Conservation (phyloP, 306 rosid species). For the Clitoria ternatea region DNA sequence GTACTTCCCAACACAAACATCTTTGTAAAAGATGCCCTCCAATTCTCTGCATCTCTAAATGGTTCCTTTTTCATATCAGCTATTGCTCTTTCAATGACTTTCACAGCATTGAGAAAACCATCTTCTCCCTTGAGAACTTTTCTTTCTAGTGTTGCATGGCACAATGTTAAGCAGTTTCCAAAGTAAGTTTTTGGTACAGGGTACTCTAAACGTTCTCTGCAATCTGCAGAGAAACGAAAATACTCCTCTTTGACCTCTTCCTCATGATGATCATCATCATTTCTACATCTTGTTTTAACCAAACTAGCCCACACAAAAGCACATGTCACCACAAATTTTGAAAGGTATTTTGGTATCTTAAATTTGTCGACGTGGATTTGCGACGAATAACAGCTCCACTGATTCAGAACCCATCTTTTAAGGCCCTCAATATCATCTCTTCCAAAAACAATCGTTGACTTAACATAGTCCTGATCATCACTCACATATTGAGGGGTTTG, state of each 20-base stretch:
- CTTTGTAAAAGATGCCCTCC: slow-evolving; percentile 24
- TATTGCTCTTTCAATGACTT: slow-evolving; percentile 17
- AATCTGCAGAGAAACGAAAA: slow-evolving; percentile 37
- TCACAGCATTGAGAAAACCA: slow-evolving; percentile 31
- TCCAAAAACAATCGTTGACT: slow-evolving; percentile 30
- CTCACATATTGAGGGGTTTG: neutral
- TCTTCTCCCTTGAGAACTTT: slow-evolving; percentile 23
- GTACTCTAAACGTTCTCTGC: slow-evolving; percentile 27
- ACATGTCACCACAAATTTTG: slow-evolving; percentile 35
- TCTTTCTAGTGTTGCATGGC: slow-evolving; percentile 23
- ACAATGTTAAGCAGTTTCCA: slow-evolving; percentile 33
- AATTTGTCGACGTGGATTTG: no score
- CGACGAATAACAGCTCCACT: no score
- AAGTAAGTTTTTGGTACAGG: slow-evolving; percentile 27
- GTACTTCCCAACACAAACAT: slow-evolving; percentile 22
- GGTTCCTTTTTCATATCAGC: slow-evolving; percentile 11
- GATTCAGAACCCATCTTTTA: neutral
- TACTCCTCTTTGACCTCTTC: slow-evolving; percentile 7
- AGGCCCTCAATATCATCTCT: slow-evolving; percentile 19
- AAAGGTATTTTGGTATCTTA: neutral
- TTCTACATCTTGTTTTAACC: slow-evolving; percentile 22
- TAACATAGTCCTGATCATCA: neutral
- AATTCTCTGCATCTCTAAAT: slow-evolving; percentile 15
- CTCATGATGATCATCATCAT: neutral
- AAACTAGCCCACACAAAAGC: slow-evolving; percentile 31